These are phyloP conservation scores for Marasmius tenuissimus DNA, from an alignment of 1,284 basidiomycete species.

Conservation along the genomic window DNA sequence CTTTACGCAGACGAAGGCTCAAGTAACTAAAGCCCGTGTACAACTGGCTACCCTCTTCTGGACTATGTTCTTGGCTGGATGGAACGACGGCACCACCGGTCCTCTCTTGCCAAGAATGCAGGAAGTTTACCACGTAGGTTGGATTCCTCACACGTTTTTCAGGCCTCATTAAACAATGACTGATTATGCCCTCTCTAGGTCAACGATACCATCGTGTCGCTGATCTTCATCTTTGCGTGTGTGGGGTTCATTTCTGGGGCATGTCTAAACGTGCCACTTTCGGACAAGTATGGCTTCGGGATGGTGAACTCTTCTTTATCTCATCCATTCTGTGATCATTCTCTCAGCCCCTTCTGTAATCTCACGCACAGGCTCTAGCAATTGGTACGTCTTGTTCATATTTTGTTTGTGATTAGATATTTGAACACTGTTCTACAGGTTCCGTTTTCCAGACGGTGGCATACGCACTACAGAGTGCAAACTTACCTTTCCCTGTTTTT, in stretches of 20 bases:
- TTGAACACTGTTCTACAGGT: too few relatives aligned
- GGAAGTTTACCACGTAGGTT: constrained; percentile 34
- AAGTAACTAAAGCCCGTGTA: background rate
- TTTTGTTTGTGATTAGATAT: too few relatives aligned
- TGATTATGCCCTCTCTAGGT: constrained; percentile 24
- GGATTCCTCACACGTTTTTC: background rate
- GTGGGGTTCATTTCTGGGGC: constrained; percentile 40
- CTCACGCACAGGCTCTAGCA: too few relatives aligned
- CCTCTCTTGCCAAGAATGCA: constrained; percentile 43
- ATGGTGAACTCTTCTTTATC: too few relatives aligned
- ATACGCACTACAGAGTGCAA: constrained; percentile 46
- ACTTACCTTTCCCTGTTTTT: constrained; percentile 68
- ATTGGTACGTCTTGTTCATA: too few relatives aligned
- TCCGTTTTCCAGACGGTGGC: constrained; percentile 26
- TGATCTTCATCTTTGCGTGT: constrained; percentile 40
- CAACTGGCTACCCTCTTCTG: constrained; percentile 34
- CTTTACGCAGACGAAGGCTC: background rate
- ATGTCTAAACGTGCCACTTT: constrained; percentile 38
- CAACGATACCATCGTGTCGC: constrained; percentile 39
- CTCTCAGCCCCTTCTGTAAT: too few relatives aligned
- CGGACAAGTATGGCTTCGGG: constrained; percentile 45
- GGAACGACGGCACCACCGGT: constrained; percentile 42
- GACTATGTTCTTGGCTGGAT: constrained; percentile 35
- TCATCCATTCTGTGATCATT: too few relatives aligned
- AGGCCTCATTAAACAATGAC: background rate